Evolutionary conservation across 805 yeast genomes (phyloP).

Genomic region (Yamadazyma sp.): DNA sequence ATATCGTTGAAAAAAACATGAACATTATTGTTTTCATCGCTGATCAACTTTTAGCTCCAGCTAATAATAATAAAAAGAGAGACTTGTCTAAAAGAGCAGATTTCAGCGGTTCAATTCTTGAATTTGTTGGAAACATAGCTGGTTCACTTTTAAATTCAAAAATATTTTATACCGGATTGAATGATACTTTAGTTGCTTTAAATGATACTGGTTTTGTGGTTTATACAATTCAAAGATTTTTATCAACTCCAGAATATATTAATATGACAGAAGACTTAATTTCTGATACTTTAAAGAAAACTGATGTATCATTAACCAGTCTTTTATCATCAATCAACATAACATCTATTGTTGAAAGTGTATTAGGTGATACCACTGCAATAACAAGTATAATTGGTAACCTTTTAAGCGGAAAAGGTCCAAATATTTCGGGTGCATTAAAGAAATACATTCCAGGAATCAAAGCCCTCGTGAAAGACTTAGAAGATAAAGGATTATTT

Average conservation of each 20-base stretch:
- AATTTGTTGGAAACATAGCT: slow-evolving; percentile 27
- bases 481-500: slow-evolving; percentile 36
- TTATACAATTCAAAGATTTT: slow-evolving; percentile 32
- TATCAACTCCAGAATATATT: slow-evolving; percentile 32
- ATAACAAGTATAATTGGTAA: slow-evolving; percentile 19
- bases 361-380: slow-evolving; percentile 19
- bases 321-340: slow-evolving; percentile 20
- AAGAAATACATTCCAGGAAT: slow-evolving; percentile 31
- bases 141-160: slow-evolving; percentile 26
- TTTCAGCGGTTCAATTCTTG: slow-evolving; percentile 22
- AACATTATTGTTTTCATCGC: slow-evolving; percentile 20
- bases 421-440: slow-evolving; percentile 15
- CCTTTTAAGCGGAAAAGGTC: slow-evolving; percentile 15
- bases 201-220: slow-evolving; percentile 41
- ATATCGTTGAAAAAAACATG: slow-evolving; percentile 31
- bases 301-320: slow-evolving; percentile 19
- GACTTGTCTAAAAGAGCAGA: slow-evolving; percentile 10
- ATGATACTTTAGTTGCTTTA: slow-evolving; percentile 30
- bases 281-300: slow-evolving; percentile 24
- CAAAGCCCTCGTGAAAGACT: slow-evolving; percentile 25
- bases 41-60: slow-evolving; percentile 20
- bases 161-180: slow-evolving; percentile 21
- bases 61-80: slow-evolving; percentile 12
- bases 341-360: slow-evolving; percentile 21
- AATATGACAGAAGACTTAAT: slow-evolving; percentile 34